Conservation (phyloP, 768 basidiomycete species). For the Termitomyces sp. region DNA sequence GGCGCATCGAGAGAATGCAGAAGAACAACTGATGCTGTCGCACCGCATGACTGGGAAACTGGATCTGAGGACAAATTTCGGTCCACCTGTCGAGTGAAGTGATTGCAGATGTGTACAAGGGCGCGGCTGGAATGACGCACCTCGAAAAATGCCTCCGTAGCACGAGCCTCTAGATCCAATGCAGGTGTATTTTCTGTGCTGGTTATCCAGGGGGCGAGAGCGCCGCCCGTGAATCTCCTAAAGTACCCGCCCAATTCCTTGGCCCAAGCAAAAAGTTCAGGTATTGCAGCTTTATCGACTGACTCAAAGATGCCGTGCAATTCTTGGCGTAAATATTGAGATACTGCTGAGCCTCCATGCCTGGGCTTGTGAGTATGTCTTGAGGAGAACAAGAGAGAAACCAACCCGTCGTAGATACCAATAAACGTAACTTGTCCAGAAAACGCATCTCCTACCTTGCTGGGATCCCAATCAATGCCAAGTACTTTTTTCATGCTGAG, state of each 20-base stretch:
- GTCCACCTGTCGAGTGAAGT: slow-evolving; percentile 55
- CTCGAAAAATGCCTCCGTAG: slow-evolving; percentile 85
- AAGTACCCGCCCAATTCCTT: slow-evolving; percentile 89
- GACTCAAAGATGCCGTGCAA: slow-evolving; percentile 84
- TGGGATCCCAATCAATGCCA: slow-evolving; percentile 73
- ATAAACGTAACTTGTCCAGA: slow-evolving; percentile 80
- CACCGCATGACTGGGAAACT: slow-evolving; percentile 76
- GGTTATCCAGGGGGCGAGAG: slow-evolving; percentile 65
- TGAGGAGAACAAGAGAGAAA: slow-evolving; percentile 7
- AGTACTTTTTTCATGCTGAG: slow-evolving; percentile 60
- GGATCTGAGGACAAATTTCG: slow-evolving; percentile 66
- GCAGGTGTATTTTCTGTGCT: slow-evolving; percentile 29
- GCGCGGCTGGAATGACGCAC: slow-evolving; percentile 38
- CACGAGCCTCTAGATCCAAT: slow-evolving; percentile 81
- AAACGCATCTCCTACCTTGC: slow-evolving; percentile 48
- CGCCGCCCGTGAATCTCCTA: slow-evolving; percentile 83
- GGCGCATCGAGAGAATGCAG: slow-evolving; percentile 89
- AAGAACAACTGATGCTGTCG: slow-evolving; percentile 87
- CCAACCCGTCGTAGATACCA: slow-evolving; percentile 90
- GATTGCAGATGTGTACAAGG: slow-evolving; percentile 6
- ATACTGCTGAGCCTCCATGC: slow-evolving; percentile 90
- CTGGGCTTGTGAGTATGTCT: slow-evolving; percentile 35
- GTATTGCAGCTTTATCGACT: slow-evolving; percentile 66
- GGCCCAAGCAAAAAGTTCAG: slow-evolving; percentile 74
- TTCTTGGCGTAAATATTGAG: slow-evolving; percentile 82